phyloP scores from a whole-genome alignment of 768 basidiomycete species.

The Mycena latifolia region DNA sequence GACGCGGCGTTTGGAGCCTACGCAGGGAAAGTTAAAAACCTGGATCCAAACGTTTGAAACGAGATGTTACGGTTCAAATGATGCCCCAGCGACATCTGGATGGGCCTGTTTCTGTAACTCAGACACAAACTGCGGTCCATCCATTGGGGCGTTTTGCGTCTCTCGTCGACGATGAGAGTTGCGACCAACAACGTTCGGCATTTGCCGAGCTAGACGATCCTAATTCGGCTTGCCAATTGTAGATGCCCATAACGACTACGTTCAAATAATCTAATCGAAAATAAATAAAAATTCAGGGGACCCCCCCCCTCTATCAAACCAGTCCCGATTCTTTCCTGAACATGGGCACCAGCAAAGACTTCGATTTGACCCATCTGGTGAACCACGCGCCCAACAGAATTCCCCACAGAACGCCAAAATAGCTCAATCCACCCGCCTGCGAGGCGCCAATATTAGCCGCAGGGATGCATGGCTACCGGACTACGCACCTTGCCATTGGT shows the following conservation, averaged over 20 bases:
- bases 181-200: too few relatives aligned
- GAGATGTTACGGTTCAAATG: background rate
- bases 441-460: conserved; percentile 15
- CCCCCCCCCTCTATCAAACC: background rate
- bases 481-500: conserved; percentile 67
- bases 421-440: conserved; percentile 57
- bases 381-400: conserved; percentile 61
- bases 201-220: too few relatives aligned
- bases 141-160: too few relatives aligned
- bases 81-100: background rate
- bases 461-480: background rate
- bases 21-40: background rate
- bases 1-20: background rate
- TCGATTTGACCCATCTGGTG: conserved; percentile 55
- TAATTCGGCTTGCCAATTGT: too few relatives aligned
- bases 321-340: conserved; percentile 23
- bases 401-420: conserved; percentile 60
- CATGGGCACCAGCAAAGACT: conserved; percentile 42
- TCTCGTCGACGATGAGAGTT: too few relatives aligned
- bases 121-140: background rate
- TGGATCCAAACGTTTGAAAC: background rate
- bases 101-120: background rate
- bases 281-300: background rate
- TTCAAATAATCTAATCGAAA: background rate
- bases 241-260: background rate